phyloP scores from a whole-genome alignment of 78 protist species.

The Dictyostelium intermedium region DNA sequence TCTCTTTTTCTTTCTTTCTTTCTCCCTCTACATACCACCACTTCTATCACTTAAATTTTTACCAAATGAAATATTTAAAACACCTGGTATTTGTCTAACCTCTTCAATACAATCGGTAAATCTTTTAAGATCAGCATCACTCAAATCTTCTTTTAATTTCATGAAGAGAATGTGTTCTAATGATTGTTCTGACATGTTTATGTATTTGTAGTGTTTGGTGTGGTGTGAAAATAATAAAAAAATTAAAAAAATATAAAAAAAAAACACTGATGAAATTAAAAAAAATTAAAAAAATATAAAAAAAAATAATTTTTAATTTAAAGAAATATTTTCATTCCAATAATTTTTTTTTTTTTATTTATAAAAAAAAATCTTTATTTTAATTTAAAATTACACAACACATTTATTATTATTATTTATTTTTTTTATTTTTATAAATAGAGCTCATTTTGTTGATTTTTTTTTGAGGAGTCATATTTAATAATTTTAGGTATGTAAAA shows the following conservation, averaged over 20 bases:
- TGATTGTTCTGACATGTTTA: constrained; percentile 4
- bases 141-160: constrained; percentile 33
- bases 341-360: background rate
- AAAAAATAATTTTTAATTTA: background rate
- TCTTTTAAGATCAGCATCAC: background rate
- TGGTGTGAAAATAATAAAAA: background rate
- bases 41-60: constrained; percentile 37
- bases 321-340: too few relatives aligned
- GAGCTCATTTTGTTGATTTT: background rate
- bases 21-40: constrained; percentile 72
- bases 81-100: constrained; percentile 34
- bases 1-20: too few relatives aligned
- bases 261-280: too few relatives aligned
- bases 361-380: too few relatives aligned
- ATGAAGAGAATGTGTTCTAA: constrained; percentile 64
- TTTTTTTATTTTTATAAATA: background rate
- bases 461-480: background rate
- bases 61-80: constrained; percentile 41
- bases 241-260: background rate
- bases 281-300: background rate
- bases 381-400: background rate
- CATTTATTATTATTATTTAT: background rate
- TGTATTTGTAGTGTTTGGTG: background rate
- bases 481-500: background rate
- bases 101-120: constrained; percentile 27